Conservation (phyloP, 2,329 filamentous ascomycete genomes). For the Alternaria novae-zelandiae region DNA sequence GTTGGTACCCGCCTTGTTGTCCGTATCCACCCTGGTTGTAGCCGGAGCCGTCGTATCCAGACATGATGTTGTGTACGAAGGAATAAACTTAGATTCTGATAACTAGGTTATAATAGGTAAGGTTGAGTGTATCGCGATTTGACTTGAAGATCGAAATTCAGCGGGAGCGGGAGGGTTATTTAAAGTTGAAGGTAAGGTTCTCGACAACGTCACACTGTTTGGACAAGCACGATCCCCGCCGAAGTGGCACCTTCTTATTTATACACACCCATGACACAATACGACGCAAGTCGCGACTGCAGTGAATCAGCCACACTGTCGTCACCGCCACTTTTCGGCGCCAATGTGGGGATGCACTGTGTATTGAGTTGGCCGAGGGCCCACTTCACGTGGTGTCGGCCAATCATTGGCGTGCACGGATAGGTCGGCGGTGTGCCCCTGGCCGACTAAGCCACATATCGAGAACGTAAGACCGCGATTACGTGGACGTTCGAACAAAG, state of each 20-base stretch:
- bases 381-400: not conserved
- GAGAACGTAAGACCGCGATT: not conserved
- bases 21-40: conserved; percentile 7
- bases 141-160: not conserved
- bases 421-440: not conserved
- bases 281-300: not conserved
- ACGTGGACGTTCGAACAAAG: not conserved
- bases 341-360: not conserved
- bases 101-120: not conserved
- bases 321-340: conserved; percentile 11
- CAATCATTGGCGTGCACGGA: conserved; percentile 5
- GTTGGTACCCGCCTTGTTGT: not conserved
- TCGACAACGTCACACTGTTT: not conserved
- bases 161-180: not conserved
- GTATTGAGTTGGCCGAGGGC: conserved; percentile 2
- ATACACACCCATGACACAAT: not conserved
- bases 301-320: conserved; percentile 4
- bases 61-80: conserved; percentile 11
- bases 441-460: not conserved
- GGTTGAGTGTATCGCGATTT: not conserved
- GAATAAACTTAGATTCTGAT: not conserved
- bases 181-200: not conserved
- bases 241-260: conserved; percentile 3
- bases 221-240: not conserved
- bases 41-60: conserved; percentile 10